Conservation (phyloP, 116 monocot genomes). For the Iris pallida region DNA sequence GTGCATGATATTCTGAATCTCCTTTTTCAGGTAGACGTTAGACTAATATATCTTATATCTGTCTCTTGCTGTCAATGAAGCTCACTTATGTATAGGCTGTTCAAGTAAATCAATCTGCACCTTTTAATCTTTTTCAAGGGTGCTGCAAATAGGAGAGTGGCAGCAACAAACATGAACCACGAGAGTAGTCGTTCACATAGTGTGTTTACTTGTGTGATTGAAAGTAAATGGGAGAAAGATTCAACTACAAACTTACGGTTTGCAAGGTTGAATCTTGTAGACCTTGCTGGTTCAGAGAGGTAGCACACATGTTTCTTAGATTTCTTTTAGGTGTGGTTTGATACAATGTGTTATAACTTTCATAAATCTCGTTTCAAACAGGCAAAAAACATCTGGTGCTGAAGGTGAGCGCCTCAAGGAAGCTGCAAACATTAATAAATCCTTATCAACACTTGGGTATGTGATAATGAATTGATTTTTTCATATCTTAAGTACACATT, state of each 20-base stretch:
- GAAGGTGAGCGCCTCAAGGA: conserved; percentile 93
- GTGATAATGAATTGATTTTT: not conserved
- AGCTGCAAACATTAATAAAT: conserved; percentile 93
- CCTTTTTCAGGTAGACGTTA: conserved; percentile 52
- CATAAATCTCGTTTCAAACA: conserved; percentile 25
- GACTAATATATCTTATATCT: not conserved
- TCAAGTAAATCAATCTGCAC: not conserved
- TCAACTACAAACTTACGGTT: conserved; percentile 61
- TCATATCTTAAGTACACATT: not conserved
- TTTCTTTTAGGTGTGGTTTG: not conserved
- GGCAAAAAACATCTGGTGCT: conserved; percentile 91
- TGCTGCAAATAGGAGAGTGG: conserved; percentile 86
- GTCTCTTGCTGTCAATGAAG: not conserved
- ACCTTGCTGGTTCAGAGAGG: conserved; percentile 99
- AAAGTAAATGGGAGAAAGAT: conserved; percentile 89
- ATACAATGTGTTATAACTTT: not conserved
- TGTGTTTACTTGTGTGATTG: conserved; percentile 93
- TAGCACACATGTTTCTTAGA: conserved; percentile 8
- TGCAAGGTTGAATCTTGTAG: conserved; percentile 92
- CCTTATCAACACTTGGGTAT: conserved; percentile 93
- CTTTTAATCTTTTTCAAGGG: conserved; percentile 39
- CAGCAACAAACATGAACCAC: conserved; percentile 91
- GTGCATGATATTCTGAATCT: conserved; percentile 76
- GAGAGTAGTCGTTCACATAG: conserved; percentile 97
- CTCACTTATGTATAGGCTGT: not conserved